These are phyloP conservation scores for Volutella citrinella DNA, from an alignment of 2,329 filamentous ascomycete species.

Conservation along the genomic window DNA sequence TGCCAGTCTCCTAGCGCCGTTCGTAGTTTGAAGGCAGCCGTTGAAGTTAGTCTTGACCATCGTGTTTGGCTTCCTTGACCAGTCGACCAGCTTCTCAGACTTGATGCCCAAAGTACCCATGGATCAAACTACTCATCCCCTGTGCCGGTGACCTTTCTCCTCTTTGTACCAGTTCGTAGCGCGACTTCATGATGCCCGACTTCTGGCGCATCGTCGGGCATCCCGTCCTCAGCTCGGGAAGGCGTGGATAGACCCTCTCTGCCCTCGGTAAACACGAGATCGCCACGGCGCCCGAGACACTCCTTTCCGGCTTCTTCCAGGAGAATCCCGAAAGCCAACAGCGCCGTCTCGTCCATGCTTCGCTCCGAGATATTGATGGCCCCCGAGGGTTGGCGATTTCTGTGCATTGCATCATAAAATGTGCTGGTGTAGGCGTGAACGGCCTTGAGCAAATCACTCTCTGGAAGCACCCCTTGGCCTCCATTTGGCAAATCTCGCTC, in stretches of 20 bases:
- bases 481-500: slow-evolving; percentile 49
- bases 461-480: slow-evolving; percentile 53
- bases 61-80: too few species aligned
- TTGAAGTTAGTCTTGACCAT: too few species aligned
- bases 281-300: slow-evolving; percentile 60
- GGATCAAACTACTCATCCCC: too few species aligned
- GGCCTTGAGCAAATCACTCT: slow-evolving; percentile 66
- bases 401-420: slow-evolving; percentile 53
- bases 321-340: slow-evolving; percentile 72
- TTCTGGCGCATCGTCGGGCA: too few species aligned
- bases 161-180: slow-evolving; percentile 27
- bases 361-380: slow-evolving; percentile 43
- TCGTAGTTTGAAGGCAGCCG: too few species aligned
- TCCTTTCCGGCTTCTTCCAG: slow-evolving; percentile 67
- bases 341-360: slow-evolving; percentile 75
- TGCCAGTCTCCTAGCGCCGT: too few species aligned
- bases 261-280: slow-evolving; percentile 70
- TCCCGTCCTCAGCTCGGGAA: too few species aligned
- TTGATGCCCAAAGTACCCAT: too few species aligned
- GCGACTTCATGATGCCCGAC: slow-evolving; percentile 23
- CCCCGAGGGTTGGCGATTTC: slow-evolving; percentile 17
- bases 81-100: too few species aligned
- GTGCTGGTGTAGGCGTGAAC: slow-evolving; percentile 66
- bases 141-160: slow-evolving; percentile 26
- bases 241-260: too few species aligned